Base-by-base conservation (phyloP, 148 eudicot genomes). In the Amaranthus palmeri region DNA sequence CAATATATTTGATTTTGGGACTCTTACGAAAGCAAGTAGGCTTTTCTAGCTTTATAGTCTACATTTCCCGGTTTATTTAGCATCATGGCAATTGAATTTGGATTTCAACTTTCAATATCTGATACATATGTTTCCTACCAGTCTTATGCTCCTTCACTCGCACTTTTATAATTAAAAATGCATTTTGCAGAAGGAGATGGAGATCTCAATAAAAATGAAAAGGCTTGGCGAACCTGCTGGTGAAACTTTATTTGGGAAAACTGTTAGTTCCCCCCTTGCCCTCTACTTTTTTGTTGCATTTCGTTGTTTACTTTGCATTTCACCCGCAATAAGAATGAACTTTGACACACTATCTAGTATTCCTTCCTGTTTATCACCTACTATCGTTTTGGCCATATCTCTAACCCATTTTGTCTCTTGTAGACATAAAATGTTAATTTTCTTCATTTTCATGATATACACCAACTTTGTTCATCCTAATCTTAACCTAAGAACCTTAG, bases 21-120 rank as follows among this genome's bases (percentile, higher is more conserved):
- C 98, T 95, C 80, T 87, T 95, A n/a, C 88, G 89, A 48, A 85
- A 86, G 80, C 97, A 95, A 83, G 97, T 89, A 72, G n/a, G 90
- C 42, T 8, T 46, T 41, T 17, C 65, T 0, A 48, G 51, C 25
- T 8, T 49, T 40, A 5, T 66, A 71, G 18, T 59, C 7, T 6
- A 45, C 43, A 40, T 25, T 25, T 25, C 36, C 36, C 36, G 36
- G 36, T 25, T 25, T 25, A 2, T 25, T 25, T 25, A 1, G 13
- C 6, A 3, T 14, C 10, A 3, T 12, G 36, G 8, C 25, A 14
- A 2, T n/a, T 13, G 6, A 13, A 62, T 42, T 12, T 61, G 65
- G 5, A 61, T 12, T 40, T 42, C 46, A 5, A 44, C n/a, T 5
- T 43, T 40, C 14, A 47, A 17, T 6, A 5, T 64, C 51, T 15